A percentile compares a stretch with the other conserved stretches of the same genome.
Evolutionary conservation across 805 yeast species (phyloP).

Genomic region (Saccharomycopsis schoenii): DNA sequence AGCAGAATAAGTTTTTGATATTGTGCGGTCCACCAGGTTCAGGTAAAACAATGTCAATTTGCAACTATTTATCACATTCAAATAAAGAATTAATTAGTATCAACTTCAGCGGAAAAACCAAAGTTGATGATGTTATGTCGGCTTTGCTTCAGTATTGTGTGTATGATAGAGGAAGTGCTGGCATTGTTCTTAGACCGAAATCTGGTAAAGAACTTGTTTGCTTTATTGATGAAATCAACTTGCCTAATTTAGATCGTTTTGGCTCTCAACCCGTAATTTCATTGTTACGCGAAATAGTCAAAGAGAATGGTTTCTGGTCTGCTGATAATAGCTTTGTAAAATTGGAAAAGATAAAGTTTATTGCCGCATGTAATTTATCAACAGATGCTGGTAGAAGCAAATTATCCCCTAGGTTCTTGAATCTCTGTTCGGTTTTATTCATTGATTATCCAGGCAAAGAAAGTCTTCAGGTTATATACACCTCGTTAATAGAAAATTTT

Average conservation of each 20-base stretch:
- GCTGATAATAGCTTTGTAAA: slow-evolving; percentile 55
- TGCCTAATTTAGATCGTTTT: slow-evolving; percentile 62
- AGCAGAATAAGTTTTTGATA: slow-evolving; percentile 49
- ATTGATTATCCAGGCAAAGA: slow-evolving; percentile 66
- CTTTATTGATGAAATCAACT: slow-evolving; percentile 86
- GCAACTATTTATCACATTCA: slow-evolving; percentile 52
- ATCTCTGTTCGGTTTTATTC: slow-evolving; percentile 57
- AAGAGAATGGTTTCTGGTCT: slow-evolving; percentile 69
- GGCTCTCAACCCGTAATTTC: slow-evolving; percentile 67
- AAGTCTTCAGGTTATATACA: slow-evolving; percentile 62
- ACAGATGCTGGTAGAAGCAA: slow-evolving; percentile 63
- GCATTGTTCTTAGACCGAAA: slow-evolving; percentile 47
- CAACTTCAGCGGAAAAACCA: slow-evolving; percentile 48
- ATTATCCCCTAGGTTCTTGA: slow-evolving; percentile 49
- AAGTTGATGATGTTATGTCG: slow-evolving; percentile 31
- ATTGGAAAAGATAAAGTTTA: slow-evolving; percentile 58
- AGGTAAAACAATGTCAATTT: slow-evolving; percentile 88
- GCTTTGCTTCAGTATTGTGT: slow-evolving; percentile 67
- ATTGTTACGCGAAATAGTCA: slow-evolving; percentile 66
- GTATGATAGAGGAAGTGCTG: slow-evolving; percentile 42
- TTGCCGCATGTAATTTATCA: slow-evolving; percentile 95
- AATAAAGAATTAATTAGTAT: slow-evolving; percentile 53
- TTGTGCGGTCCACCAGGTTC: slow-evolving; percentile 97
- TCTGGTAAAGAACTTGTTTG: slow-evolving; percentile 65
- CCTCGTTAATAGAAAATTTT: slow-evolving; percentile 33